These are phyloP conservation scores for Hemerocallis citrina DNA, from an alignment of 106 monocot genomes.

Conservation along the genomic window DNA sequence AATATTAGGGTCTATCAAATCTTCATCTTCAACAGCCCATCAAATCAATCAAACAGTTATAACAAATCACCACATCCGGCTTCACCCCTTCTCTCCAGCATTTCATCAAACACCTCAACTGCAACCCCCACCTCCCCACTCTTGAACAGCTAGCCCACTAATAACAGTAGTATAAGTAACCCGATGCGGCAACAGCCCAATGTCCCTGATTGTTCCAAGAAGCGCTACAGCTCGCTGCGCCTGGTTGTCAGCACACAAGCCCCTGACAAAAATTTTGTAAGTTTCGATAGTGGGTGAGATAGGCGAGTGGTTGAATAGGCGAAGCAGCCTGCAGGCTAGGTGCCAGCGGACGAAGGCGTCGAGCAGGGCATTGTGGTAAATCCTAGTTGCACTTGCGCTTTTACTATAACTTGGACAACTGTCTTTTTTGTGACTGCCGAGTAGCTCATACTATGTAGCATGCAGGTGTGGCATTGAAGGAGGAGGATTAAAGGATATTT, in stretches of 20 bases:
- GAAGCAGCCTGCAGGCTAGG: too few species aligned
- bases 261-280: constrained; percentile 59
- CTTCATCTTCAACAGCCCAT: constrained; percentile 65
- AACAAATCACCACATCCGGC: constrained; percentile 52
- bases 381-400: too few species aligned
- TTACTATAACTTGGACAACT: too few species aligned
- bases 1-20: too few species aligned
- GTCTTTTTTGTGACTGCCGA: too few species aligned
- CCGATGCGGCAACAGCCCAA: constrained; percentile 24
- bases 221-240: constrained; percentile 19
- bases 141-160: constrained; percentile 5
- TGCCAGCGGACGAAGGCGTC: constrained; percentile 58
- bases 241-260: constrained; percentile 22
- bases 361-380: constrained; percentile 72
- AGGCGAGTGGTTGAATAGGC: too few species aligned
- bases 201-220: too few species aligned
- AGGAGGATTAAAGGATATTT: too few species aligned
- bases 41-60: too few species aligned
- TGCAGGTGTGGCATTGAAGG: too few species aligned
- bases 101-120: constrained; percentile 67
- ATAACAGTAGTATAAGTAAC: constrained; percentile 41
- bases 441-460: too few species aligned
- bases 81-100: constrained; percentile 29
- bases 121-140: too few species aligned
- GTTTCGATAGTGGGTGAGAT: constrained; percentile 50